Evolutionary conservation across 1,284 basidiomycete species (phyloP), one percentile per base, ranked within the genome.

Genomic region (Psilocybe mexicana): DNA sequence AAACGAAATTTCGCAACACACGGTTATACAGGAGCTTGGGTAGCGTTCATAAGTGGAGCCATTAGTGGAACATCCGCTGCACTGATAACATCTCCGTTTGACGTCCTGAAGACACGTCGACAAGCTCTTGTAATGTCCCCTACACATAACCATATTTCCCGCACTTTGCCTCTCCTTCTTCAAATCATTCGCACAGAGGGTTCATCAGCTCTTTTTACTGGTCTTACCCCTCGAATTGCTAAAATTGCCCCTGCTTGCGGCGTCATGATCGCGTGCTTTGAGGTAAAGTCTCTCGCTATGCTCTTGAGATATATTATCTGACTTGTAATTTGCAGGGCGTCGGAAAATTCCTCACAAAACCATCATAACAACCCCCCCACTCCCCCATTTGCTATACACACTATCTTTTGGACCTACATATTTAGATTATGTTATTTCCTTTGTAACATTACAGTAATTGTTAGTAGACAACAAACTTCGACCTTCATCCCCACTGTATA

Each of bases 211-310:
- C 75, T 98, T 40, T 97, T 93, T 72, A 87, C 92, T 42, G 96
- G 96, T 0, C 76, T 95, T 40, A 78, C 88, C 3, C 96, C 97
- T 35, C 85, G 96, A 36, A 87, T 96, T 53, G 94, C 88, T 30
- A 99, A 99, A 75, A 95, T 98, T 63, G 96, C 95, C 3, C 97
- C 97, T n/a, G 96, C 97, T 26, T 99, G 97, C 74, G 96, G 96
- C 30, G 91, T 96, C 62, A 96, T 96, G 94, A 98, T 99, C 71
- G 88, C 91, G 55, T 94, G 90, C 69, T 99, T 92, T 71, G 96
- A 99, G 84, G 94, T 87, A 65, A 28, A 81, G 67, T 23, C 42
- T 42, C 43, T 44, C 26, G 36, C 43, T 43, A 23, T 4, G 42
- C n/a, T 23, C n/a, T 14, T 23, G 18, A 33, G 8, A 33, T 33